Percentiles rank a stretch among this genome's conserved stretches.
phyloP scores from a whole-genome alignment of 2,329 filamentous ascomycete species.

The Metarhizium brunneum region DNA sequence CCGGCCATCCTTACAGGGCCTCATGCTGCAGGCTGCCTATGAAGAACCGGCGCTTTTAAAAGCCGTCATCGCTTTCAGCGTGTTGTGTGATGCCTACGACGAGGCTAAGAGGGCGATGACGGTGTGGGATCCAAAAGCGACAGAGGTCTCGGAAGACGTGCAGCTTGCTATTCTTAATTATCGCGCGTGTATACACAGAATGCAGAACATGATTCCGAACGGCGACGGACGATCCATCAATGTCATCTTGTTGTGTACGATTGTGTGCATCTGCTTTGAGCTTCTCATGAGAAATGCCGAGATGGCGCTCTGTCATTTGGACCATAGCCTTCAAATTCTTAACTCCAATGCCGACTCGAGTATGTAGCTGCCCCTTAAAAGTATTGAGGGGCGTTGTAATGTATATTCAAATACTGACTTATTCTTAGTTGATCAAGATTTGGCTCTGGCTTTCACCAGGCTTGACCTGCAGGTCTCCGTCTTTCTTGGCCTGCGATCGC shows the following conservation, averaged over 20 bases:
- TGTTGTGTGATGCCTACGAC: conserved; percentile 2
- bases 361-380: neutral
- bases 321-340: conserved; percentile 6
- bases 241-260: conserved; percentile 7
- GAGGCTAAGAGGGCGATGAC: neutral
- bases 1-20: conserved; percentile 5
- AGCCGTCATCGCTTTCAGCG: conserved; percentile 9
- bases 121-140: neutral
- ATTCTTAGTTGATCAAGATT: conserved; percentile 7
- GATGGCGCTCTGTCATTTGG: conserved; percentile 8
- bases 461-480: conserved; percentile 8
- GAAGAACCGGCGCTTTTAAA: conserved; percentile 7
- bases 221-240: conserved; percentile 5
- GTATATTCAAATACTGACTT: neutral
- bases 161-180: conserved; percentile 8
- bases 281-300: conserved; percentile 6
- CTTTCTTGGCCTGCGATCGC: conserved; percentile 7
- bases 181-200: conserved; percentile 4
- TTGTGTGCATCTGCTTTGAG: conserved; percentile 11
- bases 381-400: neutral
- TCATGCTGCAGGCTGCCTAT: conserved; percentile 9
- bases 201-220: conserved; percentile 5
- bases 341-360: conserved; percentile 5
- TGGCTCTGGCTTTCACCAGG: conserved; percentile 7
- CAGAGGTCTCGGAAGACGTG: neutral